Evolutionary conservation across 108 stramenopile genomes (phyloP).

Genomic region (Ochromonas danica): DNA sequence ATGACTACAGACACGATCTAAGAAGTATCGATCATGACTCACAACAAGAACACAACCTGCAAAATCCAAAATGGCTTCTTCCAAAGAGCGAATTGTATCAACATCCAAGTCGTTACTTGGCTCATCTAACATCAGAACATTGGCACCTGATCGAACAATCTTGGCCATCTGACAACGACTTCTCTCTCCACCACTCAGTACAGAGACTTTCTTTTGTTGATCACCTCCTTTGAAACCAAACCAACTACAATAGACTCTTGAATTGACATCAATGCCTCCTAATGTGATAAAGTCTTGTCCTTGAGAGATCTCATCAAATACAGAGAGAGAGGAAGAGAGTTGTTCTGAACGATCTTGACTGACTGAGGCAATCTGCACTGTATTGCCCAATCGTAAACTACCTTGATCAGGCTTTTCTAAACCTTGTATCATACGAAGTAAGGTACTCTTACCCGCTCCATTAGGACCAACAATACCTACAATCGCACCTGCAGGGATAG

Average conservation of each 20-base stretch:
- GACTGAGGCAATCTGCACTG: constrained; percentile 72
- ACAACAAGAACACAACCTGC: constrained; percentile 89
- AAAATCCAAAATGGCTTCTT: constrained; percentile 85
- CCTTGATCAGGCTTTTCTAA: not conserved
- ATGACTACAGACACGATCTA: constrained; percentile 88
- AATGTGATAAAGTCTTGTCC: constrained; percentile 23
- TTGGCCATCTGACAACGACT: constrained; percentile 83
- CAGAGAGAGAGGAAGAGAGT: not conserved
- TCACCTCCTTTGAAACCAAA: constrained; percentile 79
- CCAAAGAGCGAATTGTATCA: constrained; percentile 76
- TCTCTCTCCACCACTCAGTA: constrained; percentile 84
- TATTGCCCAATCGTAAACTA: constrained; percentile 71
- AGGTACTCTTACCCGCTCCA: constrained; percentile 80
- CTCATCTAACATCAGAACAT: constrained; percentile 78
- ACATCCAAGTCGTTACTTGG: constrained; percentile 91
- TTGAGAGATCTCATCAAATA: not conserved
- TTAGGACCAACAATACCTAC: constrained; percentile 69
- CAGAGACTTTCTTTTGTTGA: constrained; percentile 78
- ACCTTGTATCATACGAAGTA: constrained; percentile 73
- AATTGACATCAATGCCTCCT: constrained; percentile 57
- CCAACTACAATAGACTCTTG: constrained; percentile 80
- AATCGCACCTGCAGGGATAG: constrained; percentile 78
- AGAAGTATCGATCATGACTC: constrained; percentile 89
- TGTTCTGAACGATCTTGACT: constrained; percentile 28
- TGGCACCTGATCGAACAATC: not conserved